Evolutionary conservation across 345 rosid genomes (phyloP).

Genomic region (Aquilaria malaccensis): DNA sequence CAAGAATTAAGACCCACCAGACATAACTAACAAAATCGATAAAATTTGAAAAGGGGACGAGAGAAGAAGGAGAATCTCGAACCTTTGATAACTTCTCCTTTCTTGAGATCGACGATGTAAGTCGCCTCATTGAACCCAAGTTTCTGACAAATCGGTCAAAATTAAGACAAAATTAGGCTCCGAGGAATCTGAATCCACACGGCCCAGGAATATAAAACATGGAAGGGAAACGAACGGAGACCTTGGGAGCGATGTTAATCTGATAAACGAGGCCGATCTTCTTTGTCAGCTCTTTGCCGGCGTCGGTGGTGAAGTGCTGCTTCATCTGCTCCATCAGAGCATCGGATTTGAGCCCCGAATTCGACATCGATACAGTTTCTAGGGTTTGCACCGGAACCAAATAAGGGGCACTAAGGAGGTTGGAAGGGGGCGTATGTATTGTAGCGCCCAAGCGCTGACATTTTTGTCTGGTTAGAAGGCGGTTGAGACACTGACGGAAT

Average conservation of each 20-base stretch:
- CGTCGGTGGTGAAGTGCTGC: slow-evolving; percentile 59
- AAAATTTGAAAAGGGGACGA: too few species aligned
- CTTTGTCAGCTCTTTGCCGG: slow-evolving; percentile 51
- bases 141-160: slow-evolving; percentile 39
- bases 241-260: slow-evolving; percentile 92
- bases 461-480: too few species aligned
- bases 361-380: slow-evolving; percentile 31
- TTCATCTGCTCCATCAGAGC: slow-evolving; percentile 65
- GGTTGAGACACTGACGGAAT: too few species aligned
- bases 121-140: slow-evolving; percentile 79
- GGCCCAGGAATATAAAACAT: background rate
- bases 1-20: too few species aligned
- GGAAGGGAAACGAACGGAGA: slow-evolving; percentile 5
- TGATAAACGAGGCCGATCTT: slow-evolving; percentile 86
- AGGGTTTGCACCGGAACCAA: too few species aligned
- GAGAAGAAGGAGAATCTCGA: slow-evolving; percentile 6
- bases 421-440: too few species aligned
- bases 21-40: too few species aligned
- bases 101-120: slow-evolving; percentile 79
- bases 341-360: slow-evolving; percentile 55
- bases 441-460: too few species aligned
- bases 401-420: too few species aligned
- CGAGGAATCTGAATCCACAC: background rate
- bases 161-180: background rate
- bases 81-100: slow-evolving; percentile 89